Evolutionary conservation across 805 yeast species (phyloP).

Genomic region (Barnettozyma botsteinii): DNA sequence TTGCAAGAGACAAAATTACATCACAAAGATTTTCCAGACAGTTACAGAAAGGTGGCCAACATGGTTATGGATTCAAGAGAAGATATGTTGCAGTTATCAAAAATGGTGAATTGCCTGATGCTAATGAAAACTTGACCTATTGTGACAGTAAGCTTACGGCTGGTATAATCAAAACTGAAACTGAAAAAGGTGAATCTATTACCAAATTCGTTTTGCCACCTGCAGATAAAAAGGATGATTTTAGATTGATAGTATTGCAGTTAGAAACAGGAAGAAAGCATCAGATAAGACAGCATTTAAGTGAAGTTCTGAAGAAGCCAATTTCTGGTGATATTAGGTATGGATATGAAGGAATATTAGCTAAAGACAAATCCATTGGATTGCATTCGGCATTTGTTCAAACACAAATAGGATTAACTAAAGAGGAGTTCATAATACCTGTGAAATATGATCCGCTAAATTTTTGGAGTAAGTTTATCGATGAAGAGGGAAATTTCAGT

Average conservation of each 20-base stretch:
- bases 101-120: slow-evolving; percentile 1
- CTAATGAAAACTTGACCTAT: not conserved
- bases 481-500: slow-evolving; percentile 23
- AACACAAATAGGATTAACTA: slow-evolving; percentile 27
- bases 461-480: slow-evolving; percentile 26
- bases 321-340: slow-evolving; percentile 28
- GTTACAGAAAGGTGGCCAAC: slow-evolving; percentile 30
- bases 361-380: slow-evolving; percentile 23
- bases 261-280: slow-evolving; percentile 36
- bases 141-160: not conserved
- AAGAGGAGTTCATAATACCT: slow-evolving; percentile 10
- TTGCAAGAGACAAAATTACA: slow-evolving; percentile 29
- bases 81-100: slow-evolving; percentile 30
- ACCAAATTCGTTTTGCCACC: slow-evolving; percentile 16
- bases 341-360: slow-evolving; percentile 13
- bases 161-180: slow-evolving; percentile 6
- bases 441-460: slow-evolving; percentile 9
- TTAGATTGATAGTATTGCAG: slow-evolving; percentile 26
- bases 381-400: slow-evolving; percentile 33
- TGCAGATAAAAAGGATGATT: slow-evolving; percentile 16
- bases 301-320: slow-evolving; percentile 21
- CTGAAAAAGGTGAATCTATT: slow-evolving; percentile 5
- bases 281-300: slow-evolving; percentile 33
- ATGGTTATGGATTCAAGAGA: slow-evolving; percentile 31
- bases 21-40: slow-evolving; percentile 31